Evolutionary conservation across 192 early-diverging fungal species (phyloP), one percentile per base, ranked within the genome.

Genomic region (Gryganskiella cystojenkinii): DNA sequence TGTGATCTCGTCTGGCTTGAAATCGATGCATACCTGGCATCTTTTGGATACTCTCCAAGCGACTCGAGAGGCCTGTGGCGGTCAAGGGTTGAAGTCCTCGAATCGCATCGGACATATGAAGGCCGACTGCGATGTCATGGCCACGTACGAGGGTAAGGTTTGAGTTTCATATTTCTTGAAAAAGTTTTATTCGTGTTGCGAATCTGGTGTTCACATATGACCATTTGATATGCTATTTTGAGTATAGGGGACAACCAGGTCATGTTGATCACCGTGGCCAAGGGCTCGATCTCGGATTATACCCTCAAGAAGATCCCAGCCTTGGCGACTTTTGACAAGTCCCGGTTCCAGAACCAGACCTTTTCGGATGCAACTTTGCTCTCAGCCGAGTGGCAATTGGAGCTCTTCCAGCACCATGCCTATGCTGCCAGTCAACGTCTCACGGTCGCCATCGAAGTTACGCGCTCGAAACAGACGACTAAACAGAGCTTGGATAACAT

Each of bases 21-120:
- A 64, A 34, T 64, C 61, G 14, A 25, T 64, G 49, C 46, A 64
- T 15, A 64, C 61, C 24, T 64, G 61, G 61, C 61, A 64, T 37
- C 50, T 64, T 19, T 34, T 64, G 11, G 61, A 64, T 20, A 64
- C 61, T 1, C 24, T 64, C 2, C 61, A 64, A n/a, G 50, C 61
- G 24, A 64, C 61, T 10, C 49, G 61, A 0, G 61, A 64, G 24
- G 61, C 61, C 17, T 64, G 61, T 42, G 61, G 61, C 7, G 61
- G 61, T 3, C 61, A 64, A 27, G 61, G 61, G 3, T 27, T 64
- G 34, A 64, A 64, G 24, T 52, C 61, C 24, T 64, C 61, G 11
- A 64, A 64, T 17, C 50, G 61, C 2, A 64, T 64, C 13, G 61
- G 61, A 2, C 61, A 64, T 33, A 64, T 64, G 61, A 64, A 64